Evolutionary conservation across 371 early-diverging fungal species (phyloP).

Genomic region (Capillidium rhysosporum): DNA sequence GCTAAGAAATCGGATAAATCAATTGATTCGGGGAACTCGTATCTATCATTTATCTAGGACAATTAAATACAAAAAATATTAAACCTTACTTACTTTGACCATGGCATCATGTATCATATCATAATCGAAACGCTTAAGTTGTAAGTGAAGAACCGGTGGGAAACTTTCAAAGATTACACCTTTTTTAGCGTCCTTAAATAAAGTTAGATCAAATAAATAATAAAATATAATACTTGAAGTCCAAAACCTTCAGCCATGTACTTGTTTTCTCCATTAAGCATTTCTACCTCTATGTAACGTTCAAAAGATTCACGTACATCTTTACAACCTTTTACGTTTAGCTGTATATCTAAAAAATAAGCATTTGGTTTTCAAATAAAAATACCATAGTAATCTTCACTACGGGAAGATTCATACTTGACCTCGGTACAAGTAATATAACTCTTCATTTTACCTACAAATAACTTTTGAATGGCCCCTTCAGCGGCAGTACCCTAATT

Average conservation of each 20-base stretch:
- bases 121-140: slow-evolving; percentile 95
- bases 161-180: slow-evolving; percentile 86
- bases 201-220: not conserved
- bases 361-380: not conserved
- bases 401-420: slow-evolving; percentile 79
- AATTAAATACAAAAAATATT: not conserved
- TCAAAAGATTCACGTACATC: slow-evolving; percentile 81
- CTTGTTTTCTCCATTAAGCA: slow-evolving; percentile 93
- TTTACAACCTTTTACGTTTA: slow-evolving; percentile 86
- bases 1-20: slow-evolving; percentile 78
- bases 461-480: slow-evolving; percentile 74
- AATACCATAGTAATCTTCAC: slow-evolving; percentile 68
- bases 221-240: slow-evolving; percentile 27
- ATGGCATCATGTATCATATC: slow-evolving; percentile 80
- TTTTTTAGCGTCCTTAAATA: slow-evolving; percentile 65
- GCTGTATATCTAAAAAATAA: slow-evolving; percentile 52
- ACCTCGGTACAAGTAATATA: slow-evolving; percentile 88
- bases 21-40: slow-evolving; percentile 83
- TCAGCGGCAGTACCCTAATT: slow-evolving; percentile 62
- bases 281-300: slow-evolving; percentile 74
- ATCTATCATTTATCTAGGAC: slow-evolving; percentile 95
- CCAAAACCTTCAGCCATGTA: slow-evolving; percentile 94
- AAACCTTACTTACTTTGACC: slow-evolving; percentile 51
- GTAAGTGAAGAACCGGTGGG: slow-evolving; percentile 94
- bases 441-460: slow-evolving; percentile 90